A percentile compares a stretch with the other conserved stretches of the same genome.
phyloP scores from a whole-genome alignment of 2,329 filamentous ascomycete species.

The Decorospora gaudefroyi region DNA sequence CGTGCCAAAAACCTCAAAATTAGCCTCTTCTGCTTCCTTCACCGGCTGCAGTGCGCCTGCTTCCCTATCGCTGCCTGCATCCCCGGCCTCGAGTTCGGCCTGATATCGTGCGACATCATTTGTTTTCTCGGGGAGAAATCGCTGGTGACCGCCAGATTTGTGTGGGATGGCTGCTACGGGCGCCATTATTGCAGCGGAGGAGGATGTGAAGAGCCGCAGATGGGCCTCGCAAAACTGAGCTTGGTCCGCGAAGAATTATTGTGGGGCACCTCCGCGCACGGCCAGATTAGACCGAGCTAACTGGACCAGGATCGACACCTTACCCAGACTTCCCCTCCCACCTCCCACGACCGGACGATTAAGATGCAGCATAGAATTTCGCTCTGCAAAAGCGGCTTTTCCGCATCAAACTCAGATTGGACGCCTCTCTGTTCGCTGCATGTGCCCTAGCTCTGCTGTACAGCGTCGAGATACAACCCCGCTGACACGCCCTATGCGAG shows the following conservation, averaged over 20 bases:
- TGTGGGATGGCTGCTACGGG: conserved; percentile 31
- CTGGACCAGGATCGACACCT: conserved; percentile 22
- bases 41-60: conserved; percentile 29
- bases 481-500: no score
- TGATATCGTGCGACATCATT: conserved; percentile 18
- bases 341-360: no score
- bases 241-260: conserved; percentile 41
- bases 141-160: conserved; percentile 28
- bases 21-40: conserved; percentile 23
- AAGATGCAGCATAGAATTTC: no score
- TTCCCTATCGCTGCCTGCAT: conserved; percentile 33
- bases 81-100: conserved; percentile 25
- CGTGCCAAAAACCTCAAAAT: conserved; percentile 36
- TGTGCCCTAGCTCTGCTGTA: no score
- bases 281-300: conserved; percentile 24
- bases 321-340: no score
- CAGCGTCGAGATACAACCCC: no score
- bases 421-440: no score
- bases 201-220: conserved; percentile 17
- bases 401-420: no score
- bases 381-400: no score
- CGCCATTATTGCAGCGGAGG: conserved; percentile 37
- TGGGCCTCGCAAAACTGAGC: conserved; percentile 30
- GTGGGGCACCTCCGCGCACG: conserved; percentile 30
- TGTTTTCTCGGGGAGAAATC: conserved; percentile 25